phyloP scores from a whole-genome alignment of 2,329 filamentous ascomycete species.

The Colletotrichum falcatum region DNA sequence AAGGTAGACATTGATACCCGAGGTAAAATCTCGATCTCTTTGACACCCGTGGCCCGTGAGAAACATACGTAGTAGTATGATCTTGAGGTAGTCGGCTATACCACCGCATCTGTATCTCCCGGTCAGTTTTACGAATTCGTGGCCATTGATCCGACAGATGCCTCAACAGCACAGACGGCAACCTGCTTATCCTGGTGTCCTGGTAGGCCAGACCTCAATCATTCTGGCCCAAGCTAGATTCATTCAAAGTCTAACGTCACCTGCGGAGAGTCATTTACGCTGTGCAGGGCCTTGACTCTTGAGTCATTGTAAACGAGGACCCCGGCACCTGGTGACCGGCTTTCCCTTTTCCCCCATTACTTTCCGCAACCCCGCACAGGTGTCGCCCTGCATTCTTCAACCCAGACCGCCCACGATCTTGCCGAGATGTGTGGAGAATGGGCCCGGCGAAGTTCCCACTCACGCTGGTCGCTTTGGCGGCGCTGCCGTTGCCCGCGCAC shows the following conservation, averaged over 20 bases:
- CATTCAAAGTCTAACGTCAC: background rate
- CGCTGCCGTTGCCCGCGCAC: background rate
- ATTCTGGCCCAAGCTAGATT: background rate
- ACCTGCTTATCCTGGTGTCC: background rate
- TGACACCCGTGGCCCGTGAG: background rate
- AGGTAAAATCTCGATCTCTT: background rate
- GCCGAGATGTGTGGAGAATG: slow-evolving; percentile 3
- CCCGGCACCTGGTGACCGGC: background rate
- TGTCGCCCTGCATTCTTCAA: background rate
- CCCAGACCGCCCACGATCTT: background rate
- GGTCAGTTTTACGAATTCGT: background rate
- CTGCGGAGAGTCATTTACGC: background rate
- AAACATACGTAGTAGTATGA: no score
- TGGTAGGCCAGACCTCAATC: background rate
- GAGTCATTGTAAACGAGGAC: background rate
- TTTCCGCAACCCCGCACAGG: background rate
- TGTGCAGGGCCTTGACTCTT: background rate
- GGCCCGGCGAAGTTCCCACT: background rate
- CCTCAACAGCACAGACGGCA: background rate
- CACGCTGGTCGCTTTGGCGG: background rate
- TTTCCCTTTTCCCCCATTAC: background rate
- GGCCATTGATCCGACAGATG: background rate
- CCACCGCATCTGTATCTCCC: background rate
- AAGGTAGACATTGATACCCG: background rate
- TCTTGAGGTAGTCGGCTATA: background rate